These are phyloP conservation scores for Cladosporium sp. DNA, from an alignment of 2,329 filamentous ascomycete species.

Conservation along the genomic window DNA sequence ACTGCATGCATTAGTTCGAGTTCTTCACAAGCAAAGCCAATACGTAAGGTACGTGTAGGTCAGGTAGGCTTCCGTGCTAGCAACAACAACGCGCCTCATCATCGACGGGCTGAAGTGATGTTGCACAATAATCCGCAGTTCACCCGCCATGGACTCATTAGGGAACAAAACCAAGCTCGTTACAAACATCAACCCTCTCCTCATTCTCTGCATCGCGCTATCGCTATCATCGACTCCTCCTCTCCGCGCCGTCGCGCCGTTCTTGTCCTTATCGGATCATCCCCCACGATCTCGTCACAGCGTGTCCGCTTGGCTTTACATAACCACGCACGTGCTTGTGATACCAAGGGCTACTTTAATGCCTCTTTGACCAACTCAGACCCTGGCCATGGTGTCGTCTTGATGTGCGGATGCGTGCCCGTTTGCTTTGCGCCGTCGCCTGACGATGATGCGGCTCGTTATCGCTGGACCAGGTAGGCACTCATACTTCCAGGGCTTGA, in stretches of 20 bases:
- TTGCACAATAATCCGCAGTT: background rate
- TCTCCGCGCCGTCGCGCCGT: conserved; percentile 2
- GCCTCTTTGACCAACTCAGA: background rate
- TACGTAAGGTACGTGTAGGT: too few relatives aligned
- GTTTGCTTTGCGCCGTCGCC: background rate
- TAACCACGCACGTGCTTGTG: conserved; percentile 3
- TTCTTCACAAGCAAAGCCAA: too few relatives aligned
- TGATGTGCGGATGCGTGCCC: background rate
- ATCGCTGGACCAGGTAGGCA: conserved; percentile 4
- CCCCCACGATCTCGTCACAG: background rate
- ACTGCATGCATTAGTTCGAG: too few relatives aligned
- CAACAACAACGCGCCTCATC: too few relatives aligned
- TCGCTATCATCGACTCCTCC: background rate
- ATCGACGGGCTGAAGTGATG: too few relatives aligned
- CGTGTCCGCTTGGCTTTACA: conserved; percentile 10
- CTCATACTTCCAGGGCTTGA: background rate
- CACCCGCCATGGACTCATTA: background rate
- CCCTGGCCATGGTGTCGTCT: background rate
- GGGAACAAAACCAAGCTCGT: background rate
- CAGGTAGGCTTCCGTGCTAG: too few relatives aligned
- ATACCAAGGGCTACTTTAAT: background rate
- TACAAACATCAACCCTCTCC: background rate
- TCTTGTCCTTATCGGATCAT: background rate
- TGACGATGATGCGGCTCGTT: background rate
- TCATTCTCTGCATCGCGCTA: background rate